Conservation (phyloP, 1,284 basidiomycete species). For the Ceratobasidium sp. region DNA sequence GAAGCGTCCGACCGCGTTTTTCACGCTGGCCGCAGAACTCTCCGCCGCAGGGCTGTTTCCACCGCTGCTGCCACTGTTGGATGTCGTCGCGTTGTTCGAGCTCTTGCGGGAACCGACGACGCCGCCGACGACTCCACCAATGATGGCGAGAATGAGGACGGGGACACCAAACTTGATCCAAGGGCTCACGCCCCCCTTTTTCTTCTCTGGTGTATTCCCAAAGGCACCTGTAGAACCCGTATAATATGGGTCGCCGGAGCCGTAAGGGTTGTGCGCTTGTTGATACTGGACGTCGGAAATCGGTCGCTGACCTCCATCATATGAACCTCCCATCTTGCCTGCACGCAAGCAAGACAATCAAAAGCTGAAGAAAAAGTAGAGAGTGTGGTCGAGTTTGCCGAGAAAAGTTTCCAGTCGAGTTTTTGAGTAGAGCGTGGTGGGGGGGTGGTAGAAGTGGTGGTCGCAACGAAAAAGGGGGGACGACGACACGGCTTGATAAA, state of each 20-base stretch:
- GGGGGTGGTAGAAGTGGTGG: slow-evolving; percentile 5
- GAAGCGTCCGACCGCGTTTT: slow-evolving; percentile 70
- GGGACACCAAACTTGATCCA: slow-evolving; percentile 77
- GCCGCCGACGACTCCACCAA: slow-evolving; percentile 81
- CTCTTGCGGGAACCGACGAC: slow-evolving; percentile 71
- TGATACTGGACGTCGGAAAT: slow-evolving; percentile 49
- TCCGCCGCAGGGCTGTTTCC: slow-evolving; percentile 56
- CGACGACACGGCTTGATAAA: neutral
- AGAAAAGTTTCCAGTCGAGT: slow-evolving; percentile 9
- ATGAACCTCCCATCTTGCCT: slow-evolving; percentile 28
- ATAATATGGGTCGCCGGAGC: slow-evolving; percentile 48
- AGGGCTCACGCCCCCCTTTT: slow-evolving; percentile 60
- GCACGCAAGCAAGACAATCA: slow-evolving; percentile 7
- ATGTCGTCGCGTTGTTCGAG: slow-evolving; percentile 58
- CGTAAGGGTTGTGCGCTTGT: slow-evolving; percentile 49
- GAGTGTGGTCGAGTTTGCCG: slow-evolving; percentile 26
- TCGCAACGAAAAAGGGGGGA: neutral
- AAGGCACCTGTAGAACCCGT: slow-evolving; percentile 47
- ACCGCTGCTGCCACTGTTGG: slow-evolving; percentile 51
- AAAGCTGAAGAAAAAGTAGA: slow-evolving; percentile 17
- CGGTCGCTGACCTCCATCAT: slow-evolving; percentile 49
- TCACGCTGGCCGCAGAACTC: slow-evolving; percentile 67
- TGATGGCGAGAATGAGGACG: slow-evolving; percentile 71
- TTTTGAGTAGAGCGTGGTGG: neutral
- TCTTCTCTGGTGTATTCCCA: slow-evolving; percentile 32